Percentiles rank a stretch among this genome's conserved stretches.
Conservation (phyloP, 2,329 filamentous ascomycete genomes). For the Aspergillus pseudoglaucus region DNA sequence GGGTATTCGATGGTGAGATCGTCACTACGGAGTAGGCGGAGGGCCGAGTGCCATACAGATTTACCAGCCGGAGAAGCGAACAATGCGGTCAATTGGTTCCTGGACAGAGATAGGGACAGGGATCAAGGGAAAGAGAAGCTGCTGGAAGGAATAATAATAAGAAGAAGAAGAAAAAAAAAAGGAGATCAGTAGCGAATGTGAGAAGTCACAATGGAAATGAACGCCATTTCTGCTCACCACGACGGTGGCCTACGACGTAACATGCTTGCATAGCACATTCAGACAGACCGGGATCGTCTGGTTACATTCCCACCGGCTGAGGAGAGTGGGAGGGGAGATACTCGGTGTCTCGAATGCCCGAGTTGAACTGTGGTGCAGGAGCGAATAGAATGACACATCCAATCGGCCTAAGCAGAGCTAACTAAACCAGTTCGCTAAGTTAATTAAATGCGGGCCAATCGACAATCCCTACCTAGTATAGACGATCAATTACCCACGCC, state of each 20-base stretch:
- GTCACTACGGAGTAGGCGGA: neutral
- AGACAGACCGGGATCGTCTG: too few relatives aligned
- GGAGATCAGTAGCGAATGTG: neutral
- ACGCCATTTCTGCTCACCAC: neutral
- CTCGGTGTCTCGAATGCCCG: too few relatives aligned
- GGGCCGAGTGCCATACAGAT: neutral
- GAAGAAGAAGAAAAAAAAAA: neutral
- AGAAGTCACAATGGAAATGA: neutral
- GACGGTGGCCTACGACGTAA: neutral
- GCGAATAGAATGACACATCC: neutral
- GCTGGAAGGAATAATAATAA: too few relatives aligned
- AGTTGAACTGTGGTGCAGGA: too few relatives aligned
- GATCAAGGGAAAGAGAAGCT: too few relatives aligned
- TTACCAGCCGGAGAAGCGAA: neutral
- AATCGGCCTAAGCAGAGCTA: neutral
- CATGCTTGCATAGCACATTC: neutral
- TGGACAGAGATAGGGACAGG: too few relatives aligned
- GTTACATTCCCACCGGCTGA: too few relatives aligned
- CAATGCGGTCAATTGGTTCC: too few relatives aligned
- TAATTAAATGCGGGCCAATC: neutral
- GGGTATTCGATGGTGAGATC: neutral
- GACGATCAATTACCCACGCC: neutral
- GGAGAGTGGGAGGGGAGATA: too few relatives aligned
- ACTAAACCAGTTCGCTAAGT: neutral
- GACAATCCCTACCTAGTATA: neutral